A percentile compares a stretch with the other conserved stretches of the same genome.
These are phyloP conservation scores for Lactarius trivialis DNA, from an alignment of 768 basidiomycete genomes.

Conservation along the genomic window DNA sequence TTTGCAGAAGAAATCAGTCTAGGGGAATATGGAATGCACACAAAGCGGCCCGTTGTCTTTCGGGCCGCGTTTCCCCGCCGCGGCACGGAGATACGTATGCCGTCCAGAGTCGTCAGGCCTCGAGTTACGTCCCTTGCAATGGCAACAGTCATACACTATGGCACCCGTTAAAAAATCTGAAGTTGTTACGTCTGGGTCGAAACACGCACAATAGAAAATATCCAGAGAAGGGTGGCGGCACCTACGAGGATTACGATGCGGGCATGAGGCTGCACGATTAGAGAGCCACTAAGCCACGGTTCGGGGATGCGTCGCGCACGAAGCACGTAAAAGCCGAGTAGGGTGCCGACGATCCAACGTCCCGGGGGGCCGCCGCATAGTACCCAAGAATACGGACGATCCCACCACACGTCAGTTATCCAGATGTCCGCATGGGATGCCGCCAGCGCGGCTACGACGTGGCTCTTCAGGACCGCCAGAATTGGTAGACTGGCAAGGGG, in stretches of 20 bases:
- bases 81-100: background rate
- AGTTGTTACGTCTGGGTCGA: background rate
- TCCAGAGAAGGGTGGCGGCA: conserved; percentile 6
- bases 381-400: conserved; percentile 23
- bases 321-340: conserved; percentile 22
- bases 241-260: conserved; percentile 10
- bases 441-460: conserved; percentile 18
- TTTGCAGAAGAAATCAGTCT: background rate
- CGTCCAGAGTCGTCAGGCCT: conserved; percentile 20
- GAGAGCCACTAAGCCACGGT: conserved; percentile 13
- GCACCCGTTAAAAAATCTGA: no score
- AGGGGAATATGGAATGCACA: conserved; percentile 14
- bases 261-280: conserved; percentile 18
- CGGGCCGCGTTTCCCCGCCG: background rate
- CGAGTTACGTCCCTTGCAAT: conserved; percentile 10
- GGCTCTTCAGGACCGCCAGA: conserved; percentile 3
- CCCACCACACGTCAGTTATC: conserved; percentile 22
- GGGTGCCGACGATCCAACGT: conserved; percentile 21
- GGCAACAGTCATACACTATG: conserved; percentile 16
- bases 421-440: conserved; percentile 22
- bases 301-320: conserved; percentile 5
- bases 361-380: conserved; percentile 23
- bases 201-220: conserved; percentile 19
- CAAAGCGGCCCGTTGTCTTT: conserved; percentile 3
- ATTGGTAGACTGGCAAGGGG: conserved; percentile 19